Base-by-base conservation (phyloP, 345 rosid genomes). In the Sisymbrium irio region DNA sequence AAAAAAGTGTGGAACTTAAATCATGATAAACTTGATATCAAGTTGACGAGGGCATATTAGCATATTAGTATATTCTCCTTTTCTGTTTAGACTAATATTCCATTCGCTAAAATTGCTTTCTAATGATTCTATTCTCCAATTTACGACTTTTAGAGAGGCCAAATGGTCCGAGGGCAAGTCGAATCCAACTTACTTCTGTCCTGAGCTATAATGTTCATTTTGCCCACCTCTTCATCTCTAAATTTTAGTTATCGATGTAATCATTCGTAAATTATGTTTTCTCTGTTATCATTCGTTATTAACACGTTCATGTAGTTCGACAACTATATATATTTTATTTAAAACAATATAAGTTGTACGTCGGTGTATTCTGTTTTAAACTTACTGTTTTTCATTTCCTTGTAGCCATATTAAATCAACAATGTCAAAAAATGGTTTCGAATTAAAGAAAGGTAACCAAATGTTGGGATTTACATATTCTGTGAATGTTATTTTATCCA, bases 31-130 rank as follows among this genome's bases (percentile, higher is more conserved):
- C 56, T 36, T 4, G 55, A 36, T 57, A 46, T 42, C 37, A 70
- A 64, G 66, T 53, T 64, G 76, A 39, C 6, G 19, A 65, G 4
- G 67, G 67, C 51, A 71, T 76, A 58, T 57, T 47, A 65, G 76
- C 57, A 77, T 77, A 57, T 70, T 47, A 47, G 76, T 77, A 56
- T 77, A 47, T 64, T 47, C 72, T 71, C 57, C 14, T 37, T 69
- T 67, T 62, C n/a, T 35, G 46, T 36, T 63, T 28, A 42, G 62
- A 6, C 60, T 44, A 36, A 17, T 55, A 63, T 69, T 55, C 71
- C 51, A 62, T 27, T 69, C 51, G n/a, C 65, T 20, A 10, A 27
- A 27, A 41, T 44, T 69, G 25, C 6, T 25, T 70, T 51, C 35
- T 33, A 62, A 46, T 56, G 59, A 70, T 70, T 46, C 5, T 57